Conservation (phyloP, 768 basidiomycete genomes). For the Xerocomellus amylosporus region DNA sequence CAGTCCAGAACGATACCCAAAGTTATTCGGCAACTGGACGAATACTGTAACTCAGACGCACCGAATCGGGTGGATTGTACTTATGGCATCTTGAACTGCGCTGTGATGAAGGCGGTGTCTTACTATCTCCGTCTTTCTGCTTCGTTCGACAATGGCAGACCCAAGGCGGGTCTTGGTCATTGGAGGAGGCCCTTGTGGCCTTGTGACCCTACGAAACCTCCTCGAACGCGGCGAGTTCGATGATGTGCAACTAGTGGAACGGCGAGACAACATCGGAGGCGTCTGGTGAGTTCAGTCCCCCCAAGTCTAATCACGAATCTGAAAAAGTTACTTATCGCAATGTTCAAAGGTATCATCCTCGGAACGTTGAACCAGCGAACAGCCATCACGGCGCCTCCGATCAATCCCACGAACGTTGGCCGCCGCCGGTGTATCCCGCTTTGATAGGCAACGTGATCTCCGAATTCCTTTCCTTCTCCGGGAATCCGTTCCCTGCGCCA, state of each 20-base stretch:
- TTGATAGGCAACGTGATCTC: conserved; percentile 52
- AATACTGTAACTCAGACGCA: background rate
- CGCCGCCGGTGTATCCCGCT: conserved; percentile 46
- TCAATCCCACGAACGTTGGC: conserved; percentile 31
- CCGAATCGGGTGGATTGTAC: background rate
- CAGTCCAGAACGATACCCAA: too few species aligned
- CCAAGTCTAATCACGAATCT: background rate
- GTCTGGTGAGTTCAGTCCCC: conserved; percentile 43
- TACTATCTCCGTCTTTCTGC: background rate
- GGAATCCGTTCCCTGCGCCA: conserved; percentile 28
- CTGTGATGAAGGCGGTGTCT: conserved; percentile 6
- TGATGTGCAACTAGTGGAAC: conserved; percentile 45
- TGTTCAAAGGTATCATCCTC: conserved; percentile 15
- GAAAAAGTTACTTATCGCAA: background rate
- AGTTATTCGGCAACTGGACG: background rate
- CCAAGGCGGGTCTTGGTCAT: conserved; percentile 38
- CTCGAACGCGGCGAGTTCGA: conserved; percentile 40
- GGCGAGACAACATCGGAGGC: conserved; percentile 46
- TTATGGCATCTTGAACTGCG: background rate
- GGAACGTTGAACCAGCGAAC: background rate
- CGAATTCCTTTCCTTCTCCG: conserved; percentile 35
- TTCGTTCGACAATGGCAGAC: background rate
- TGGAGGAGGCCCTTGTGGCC: conserved; percentile 47
- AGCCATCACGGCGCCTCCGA: background rate
- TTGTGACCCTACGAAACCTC: conserved; percentile 50